Evolutionary conservation across 805 yeast species (phyloP).

Genomic region (Saccharomycopsis amapae): DNA sequence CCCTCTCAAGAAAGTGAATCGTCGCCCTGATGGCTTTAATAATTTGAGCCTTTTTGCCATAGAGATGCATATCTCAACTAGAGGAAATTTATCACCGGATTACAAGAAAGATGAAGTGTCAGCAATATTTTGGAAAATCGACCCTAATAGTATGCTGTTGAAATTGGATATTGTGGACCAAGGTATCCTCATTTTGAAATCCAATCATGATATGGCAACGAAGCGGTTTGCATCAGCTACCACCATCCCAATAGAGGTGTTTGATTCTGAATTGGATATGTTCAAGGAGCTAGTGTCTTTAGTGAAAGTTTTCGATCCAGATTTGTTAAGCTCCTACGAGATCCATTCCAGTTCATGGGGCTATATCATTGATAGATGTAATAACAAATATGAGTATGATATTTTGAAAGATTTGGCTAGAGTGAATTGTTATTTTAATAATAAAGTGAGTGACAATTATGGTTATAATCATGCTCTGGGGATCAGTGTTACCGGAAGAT

Average conservation of each 20-base stretch:
- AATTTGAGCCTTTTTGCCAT: conserved; percentile 40
- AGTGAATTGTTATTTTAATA: conserved; percentile 40
- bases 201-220: not conserved
- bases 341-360: conserved; percentile 85
- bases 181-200: conserved; percentile 33
- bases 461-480: conserved; percentile 75
- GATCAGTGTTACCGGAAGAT: conserved; percentile 69
- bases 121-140: conserved; percentile 58
- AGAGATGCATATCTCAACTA: conserved; percentile 60
- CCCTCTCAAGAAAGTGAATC: conserved; percentile 28
- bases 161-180: conserved; percentile 31
- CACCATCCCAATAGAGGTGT: conserved; percentile 32
- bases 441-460: conserved; percentile 63
- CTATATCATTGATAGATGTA: conserved; percentile 62
- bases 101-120: conserved; percentile 53
- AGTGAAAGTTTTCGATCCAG: conserved; percentile 71
- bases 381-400: conserved; percentile 40
- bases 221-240: conserved; percentile 18
- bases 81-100: conserved; percentile 50
- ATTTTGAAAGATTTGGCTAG: conserved; percentile 56
- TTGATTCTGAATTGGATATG: conserved; percentile 52
- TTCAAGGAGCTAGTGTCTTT: conserved; percentile 46
- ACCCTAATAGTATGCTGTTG: conserved; percentile 34
- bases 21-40: conserved; percentile 36
- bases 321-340: conserved; percentile 81